Percentiles rank a stretch among this genome's conserved stretches.
phyloP scores from a whole-genome alignment of 345 rosid genomes.

The Eucalyptus virginea region DNA sequence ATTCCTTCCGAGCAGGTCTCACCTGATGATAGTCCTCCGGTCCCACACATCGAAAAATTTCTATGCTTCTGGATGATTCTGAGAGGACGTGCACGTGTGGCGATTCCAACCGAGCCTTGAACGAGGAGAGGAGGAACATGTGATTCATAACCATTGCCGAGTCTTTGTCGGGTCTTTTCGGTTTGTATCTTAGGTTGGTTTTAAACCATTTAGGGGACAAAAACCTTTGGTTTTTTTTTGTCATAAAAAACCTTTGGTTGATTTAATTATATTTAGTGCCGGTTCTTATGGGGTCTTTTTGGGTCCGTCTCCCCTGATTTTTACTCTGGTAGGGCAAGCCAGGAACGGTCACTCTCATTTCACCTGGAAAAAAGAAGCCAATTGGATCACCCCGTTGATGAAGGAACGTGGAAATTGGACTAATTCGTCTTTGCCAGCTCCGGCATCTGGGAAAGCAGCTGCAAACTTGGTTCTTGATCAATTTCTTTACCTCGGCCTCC shows the following conservation, averaged over 20 bases:
- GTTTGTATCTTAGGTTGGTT: background rate
- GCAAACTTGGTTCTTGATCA: background rate
- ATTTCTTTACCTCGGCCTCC: background rate
- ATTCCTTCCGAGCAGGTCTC: background rate
- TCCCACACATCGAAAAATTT: background rate
- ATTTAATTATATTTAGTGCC: background rate
- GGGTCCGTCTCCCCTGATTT: background rate
- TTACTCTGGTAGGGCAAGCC: background rate
- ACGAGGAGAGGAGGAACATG: background rate
- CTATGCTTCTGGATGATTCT: background rate
- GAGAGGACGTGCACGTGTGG: background rate
- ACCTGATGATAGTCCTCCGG: background rate
- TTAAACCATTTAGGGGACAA: too few species aligned
- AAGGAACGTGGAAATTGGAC: background rate
- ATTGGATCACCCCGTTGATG: background rate
- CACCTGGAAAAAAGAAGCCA: background rate
- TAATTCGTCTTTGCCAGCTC: background rate
- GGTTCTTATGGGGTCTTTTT: rapidly evolving
- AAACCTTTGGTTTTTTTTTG: too few species aligned
- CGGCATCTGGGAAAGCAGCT: background rate
- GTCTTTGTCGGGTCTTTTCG: background rate
- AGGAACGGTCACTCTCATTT: background rate
- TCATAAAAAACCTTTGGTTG: background rate
- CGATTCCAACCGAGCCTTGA: background rate
- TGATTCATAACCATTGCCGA: background rate